phyloP scores from a whole-genome alignment of 805 yeast genomes.

The Alloascoidea africana region DNA sequence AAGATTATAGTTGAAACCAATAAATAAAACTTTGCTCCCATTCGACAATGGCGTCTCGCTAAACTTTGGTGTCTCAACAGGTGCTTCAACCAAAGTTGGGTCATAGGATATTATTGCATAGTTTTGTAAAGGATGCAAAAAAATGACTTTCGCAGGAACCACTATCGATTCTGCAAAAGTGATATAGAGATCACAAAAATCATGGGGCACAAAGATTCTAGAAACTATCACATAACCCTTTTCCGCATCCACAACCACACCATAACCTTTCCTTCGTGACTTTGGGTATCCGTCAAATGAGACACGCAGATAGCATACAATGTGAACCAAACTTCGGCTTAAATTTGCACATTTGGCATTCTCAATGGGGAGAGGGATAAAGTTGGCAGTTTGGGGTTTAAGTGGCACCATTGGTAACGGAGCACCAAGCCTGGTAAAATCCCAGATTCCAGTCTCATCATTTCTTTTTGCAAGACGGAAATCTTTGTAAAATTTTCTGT shows the following conservation, averaged over 20 bases:
- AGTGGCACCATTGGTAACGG: conserved; percentile 41
- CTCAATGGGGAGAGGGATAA: conserved; percentile 51
- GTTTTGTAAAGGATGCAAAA: conserved; percentile 77
- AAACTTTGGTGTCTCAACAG: conserved; percentile 53
- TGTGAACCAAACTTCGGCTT: conserved; percentile 57
- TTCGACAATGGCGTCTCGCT: conserved; percentile 40
- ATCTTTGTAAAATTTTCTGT: conserved; percentile 72
- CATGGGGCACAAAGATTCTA: conserved; percentile 71
- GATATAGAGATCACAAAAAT: conserved; percentile 55
- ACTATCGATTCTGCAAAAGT: conserved; percentile 78
- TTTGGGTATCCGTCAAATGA: conserved; percentile 65
- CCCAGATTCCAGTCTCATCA: conserved; percentile 44
- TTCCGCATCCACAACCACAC: conserved; percentile 68
- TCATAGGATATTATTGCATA: conserved; percentile 77
- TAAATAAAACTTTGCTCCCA: conserved; percentile 64
- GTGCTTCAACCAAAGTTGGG: conserved; percentile 56
- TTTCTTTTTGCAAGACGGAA: conserved; percentile 53
- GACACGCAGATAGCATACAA: conserved; percentile 47
- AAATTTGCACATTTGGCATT: conserved; percentile 35
- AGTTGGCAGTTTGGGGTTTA: conserved; percentile 40
- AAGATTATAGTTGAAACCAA: conserved; percentile 63
- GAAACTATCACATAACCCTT: conserved; percentile 72
- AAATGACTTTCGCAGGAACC: conserved; percentile 67
- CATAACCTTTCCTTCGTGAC: conserved; percentile 48
- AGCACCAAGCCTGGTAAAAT: conserved; percentile 30